phyloP scores from a whole-genome alignment of 2,329 filamentous ascomycete species.

The Fusarium sp. region DNA sequence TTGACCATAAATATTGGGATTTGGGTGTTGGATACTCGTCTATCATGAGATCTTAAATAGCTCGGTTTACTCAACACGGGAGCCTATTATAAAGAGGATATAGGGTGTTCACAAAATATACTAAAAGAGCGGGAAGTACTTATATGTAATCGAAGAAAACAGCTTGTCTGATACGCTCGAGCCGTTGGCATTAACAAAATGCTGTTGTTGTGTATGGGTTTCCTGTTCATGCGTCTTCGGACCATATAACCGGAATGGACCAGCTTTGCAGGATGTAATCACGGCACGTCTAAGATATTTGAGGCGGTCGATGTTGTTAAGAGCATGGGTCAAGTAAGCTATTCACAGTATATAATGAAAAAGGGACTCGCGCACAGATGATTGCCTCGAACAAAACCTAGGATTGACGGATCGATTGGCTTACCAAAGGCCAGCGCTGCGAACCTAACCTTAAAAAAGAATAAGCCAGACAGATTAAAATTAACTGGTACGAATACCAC shows the following conservation, averaged over 20 bases:
- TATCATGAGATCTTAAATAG: constrained; percentile 15
- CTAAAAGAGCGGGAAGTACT: constrained; percentile 32
- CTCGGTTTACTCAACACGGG: constrained; percentile 22
- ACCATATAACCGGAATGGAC: background rate
- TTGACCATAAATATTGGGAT: constrained; percentile 14
- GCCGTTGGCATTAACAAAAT: constrained; percentile 21
- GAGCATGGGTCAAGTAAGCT: constrained; percentile 12
- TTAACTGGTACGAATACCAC: constrained; percentile 32
- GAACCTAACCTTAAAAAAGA: background rate
- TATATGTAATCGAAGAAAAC: constrained; percentile 18
- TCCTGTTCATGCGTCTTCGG: constrained; percentile 16
- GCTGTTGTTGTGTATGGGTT: constrained; percentile 20
- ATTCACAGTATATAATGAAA: background rate
- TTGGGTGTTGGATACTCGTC: constrained; percentile 35
- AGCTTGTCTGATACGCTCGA: constrained; percentile 24
- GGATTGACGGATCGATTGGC: constrained; percentile 19
- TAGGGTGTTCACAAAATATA: constrained; percentile 30
- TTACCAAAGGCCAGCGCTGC: constrained; percentile 31
- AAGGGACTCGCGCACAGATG: constrained; percentile 24
- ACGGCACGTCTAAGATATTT: constrained; percentile 6
- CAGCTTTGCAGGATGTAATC: background rate
- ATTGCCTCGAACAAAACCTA: constrained; percentile 14
- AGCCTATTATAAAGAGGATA: constrained; percentile 18
- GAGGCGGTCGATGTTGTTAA: constrained; percentile 16
- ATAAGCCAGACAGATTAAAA: constrained; percentile 26